A percentile compares a stretch with the other conserved stretches of the same genome.
Conservation (phyloP, 2,329 filamentous ascomycete genomes). For the Alternaria solani region DNA sequence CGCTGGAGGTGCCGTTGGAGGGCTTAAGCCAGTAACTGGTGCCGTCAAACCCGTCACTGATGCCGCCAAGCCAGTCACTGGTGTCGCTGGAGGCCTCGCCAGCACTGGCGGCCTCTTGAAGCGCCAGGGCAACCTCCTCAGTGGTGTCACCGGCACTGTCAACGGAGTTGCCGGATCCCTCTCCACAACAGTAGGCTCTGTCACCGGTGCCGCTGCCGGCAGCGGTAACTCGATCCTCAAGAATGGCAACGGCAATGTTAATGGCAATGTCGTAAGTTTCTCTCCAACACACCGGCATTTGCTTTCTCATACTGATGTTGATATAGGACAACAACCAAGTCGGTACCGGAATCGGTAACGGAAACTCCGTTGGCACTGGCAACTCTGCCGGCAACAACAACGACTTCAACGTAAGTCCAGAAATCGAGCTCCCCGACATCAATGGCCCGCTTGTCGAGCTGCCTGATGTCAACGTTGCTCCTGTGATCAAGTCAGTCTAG, state of each 20-base stretch:
- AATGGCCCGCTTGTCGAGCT: conserved; percentile 1
- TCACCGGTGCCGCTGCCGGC: conserved; percentile 17
- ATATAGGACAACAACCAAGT: conserved; percentile 1
- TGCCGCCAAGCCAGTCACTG: neutral
- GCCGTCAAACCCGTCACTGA: neutral
- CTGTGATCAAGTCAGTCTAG: conserved; percentile 19
- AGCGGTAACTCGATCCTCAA: conserved; percentile 10
- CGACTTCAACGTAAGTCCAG: conserved; percentile 24
- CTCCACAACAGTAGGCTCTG: conserved; percentile 15
- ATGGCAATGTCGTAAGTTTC: conserved; percentile 14
- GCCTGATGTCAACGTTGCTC: conserved; percentile 10
- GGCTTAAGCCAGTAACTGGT: neutral
- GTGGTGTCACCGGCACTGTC: neutral
- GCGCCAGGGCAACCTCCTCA: neutral
- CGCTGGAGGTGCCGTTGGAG: too few species aligned
- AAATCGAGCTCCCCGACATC: neutral
- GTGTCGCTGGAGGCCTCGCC: neutral
- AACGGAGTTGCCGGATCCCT: neutral
- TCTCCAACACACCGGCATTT: neutral
- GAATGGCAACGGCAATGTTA: conserved; percentile 14
- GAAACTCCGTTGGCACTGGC: conserved; percentile 14
- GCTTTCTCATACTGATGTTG: neutral
- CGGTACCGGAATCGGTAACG: conserved; percentile 17
- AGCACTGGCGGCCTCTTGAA: neutral
- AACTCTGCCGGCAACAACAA: conserved; percentile 22